Percentiles rank a stretch among this genome's conserved stretches.
Evolutionary conservation across 768 basidiomycete genomes (phyloP).

Genomic region (Leccinum sublutescens): DNA sequence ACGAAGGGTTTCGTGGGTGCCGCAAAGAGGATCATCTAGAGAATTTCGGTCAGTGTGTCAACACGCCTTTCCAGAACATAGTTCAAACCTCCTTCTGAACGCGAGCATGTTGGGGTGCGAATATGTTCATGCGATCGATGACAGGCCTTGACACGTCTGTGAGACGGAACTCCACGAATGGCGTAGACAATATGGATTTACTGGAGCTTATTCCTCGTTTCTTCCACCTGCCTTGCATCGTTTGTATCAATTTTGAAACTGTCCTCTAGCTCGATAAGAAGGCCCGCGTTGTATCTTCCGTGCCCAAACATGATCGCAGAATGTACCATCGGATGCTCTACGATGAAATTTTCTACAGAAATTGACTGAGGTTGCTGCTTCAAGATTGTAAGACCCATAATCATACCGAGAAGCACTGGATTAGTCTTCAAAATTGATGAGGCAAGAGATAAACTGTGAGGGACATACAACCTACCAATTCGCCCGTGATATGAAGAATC

Average conservation of each 20-base stretch:
- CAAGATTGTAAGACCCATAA: not conserved
- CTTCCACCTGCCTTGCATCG: constrained; percentile 11
- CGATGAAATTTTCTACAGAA: constrained; percentile 13
- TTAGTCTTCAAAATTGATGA: constrained; percentile 13
- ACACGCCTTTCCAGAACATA: not conserved
- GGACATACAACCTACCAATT: constrained; percentile 12
- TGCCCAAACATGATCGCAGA: constrained; percentile 24
- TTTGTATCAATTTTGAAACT: constrained; percentile 7
- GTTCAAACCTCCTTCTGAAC: constrained; percentile 20
- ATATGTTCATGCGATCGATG: constrained; percentile 21
- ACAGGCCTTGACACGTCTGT: constrained; percentile 5
- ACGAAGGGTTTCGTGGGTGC: constrained; percentile 11
- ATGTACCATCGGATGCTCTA: constrained; percentile 15
- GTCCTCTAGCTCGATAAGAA: constrained; percentile 17
- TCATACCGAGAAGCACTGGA: constrained; percentile 18
- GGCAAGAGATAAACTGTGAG: not conserved
- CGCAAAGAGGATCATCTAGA: constrained; percentile 19
- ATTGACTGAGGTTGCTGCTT: not conserved
- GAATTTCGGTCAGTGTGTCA: not conserved
- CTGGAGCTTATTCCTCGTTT: constrained; percentile 15
- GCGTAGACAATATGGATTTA: not conserved
- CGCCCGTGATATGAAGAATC: constrained; percentile 17
- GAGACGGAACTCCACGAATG: not conserved
- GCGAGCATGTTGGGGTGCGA: constrained; percentile 22
- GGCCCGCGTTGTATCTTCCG: constrained; percentile 18